Conservation (phyloP, 345 rosid species). For the Salix exigua region DNA sequence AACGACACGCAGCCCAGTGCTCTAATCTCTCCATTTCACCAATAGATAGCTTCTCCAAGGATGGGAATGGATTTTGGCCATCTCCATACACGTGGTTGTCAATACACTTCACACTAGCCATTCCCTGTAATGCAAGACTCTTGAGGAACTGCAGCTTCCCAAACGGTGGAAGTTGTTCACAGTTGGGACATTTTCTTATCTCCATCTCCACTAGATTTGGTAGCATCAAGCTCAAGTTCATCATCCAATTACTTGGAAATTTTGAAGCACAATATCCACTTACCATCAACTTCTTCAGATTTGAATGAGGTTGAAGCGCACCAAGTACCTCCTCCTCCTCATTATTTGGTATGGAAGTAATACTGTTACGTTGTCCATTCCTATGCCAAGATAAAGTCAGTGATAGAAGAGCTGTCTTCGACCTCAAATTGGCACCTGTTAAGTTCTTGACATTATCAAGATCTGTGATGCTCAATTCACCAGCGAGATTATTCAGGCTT, state of each 20-base stretch:
- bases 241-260: slow-evolving; percentile 8
- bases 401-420: slow-evolving; percentile 3
- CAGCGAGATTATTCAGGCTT: not conserved
- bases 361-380: not conserved
- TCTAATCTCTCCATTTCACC: too few relatives aligned
- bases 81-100: too few relatives aligned
- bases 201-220: not conserved
- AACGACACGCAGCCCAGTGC: too few relatives aligned
- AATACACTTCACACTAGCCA: too few relatives aligned
- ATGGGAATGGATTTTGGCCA: too few relatives aligned
- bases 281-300: not conserved
- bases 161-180: too few relatives aligned
- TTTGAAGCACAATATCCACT: not conserved
- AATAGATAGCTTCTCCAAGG: too few relatives aligned
- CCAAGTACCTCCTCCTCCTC: not conserved
- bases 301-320: not conserved
- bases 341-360: too few relatives aligned
- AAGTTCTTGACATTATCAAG: not conserved
- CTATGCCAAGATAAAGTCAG: not conserved
- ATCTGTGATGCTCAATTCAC: slow-evolving; percentile 4
- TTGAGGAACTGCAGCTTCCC: too few relatives aligned
- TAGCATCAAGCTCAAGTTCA: not conserved
- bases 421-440: slow-evolving; percentile 15
- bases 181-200: not conserved
- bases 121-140: too few relatives aligned